These are phyloP conservation scores for Penicillium sp. DNA, from an alignment of 2,329 filamentous ascomycete genomes.

Conservation along the genomic window DNA sequence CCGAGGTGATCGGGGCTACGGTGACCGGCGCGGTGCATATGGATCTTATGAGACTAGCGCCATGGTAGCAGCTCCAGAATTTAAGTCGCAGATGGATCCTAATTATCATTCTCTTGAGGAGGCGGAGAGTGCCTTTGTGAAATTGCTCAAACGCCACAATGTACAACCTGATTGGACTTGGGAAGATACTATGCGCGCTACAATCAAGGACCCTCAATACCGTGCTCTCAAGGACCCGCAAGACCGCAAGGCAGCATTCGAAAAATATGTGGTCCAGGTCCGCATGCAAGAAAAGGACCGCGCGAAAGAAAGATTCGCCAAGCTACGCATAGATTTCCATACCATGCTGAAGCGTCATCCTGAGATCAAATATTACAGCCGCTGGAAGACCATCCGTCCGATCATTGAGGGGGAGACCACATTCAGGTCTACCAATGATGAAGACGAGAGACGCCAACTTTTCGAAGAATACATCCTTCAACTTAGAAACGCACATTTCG, in stretches of 20 bases:
- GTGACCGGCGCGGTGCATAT: constrained; percentile 50
- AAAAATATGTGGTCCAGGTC: constrained; percentile 90
- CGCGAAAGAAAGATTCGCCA: constrained; percentile 87
- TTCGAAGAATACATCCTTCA: constrained; percentile 91
- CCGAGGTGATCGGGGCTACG: constrained; percentile 26
- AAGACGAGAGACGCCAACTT: constrained; percentile 80
- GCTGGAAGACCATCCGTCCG: constrained; percentile 92
- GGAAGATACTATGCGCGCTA: constrained; percentile 81
- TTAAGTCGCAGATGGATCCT: constrained; percentile 59
- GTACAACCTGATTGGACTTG: constrained; percentile 91
- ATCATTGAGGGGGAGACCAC: constrained; percentile 95
- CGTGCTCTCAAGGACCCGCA: constrained; percentile 89
- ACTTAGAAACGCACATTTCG: constrained; percentile 75
- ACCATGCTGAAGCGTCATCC: constrained; percentile 95
- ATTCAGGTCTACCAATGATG: constrained; percentile 85
- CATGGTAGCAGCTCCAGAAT: constrained; percentile 37
- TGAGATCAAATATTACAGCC: constrained; percentile 94
- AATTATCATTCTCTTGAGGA: constrained; percentile 80
- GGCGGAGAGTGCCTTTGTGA: constrained; percentile 88
- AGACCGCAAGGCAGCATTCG: constrained; percentile 85
- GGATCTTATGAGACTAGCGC: constrained; percentile 44
- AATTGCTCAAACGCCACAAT: constrained; percentile 78
- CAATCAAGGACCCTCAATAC: constrained; percentile 88
- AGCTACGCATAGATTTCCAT: constrained; percentile 89
- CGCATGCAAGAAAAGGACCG: constrained; percentile 90